Evolutionary conservation across 306 rosid genomes (phyloP).

Genomic region (Calophaca sinica): DNA sequence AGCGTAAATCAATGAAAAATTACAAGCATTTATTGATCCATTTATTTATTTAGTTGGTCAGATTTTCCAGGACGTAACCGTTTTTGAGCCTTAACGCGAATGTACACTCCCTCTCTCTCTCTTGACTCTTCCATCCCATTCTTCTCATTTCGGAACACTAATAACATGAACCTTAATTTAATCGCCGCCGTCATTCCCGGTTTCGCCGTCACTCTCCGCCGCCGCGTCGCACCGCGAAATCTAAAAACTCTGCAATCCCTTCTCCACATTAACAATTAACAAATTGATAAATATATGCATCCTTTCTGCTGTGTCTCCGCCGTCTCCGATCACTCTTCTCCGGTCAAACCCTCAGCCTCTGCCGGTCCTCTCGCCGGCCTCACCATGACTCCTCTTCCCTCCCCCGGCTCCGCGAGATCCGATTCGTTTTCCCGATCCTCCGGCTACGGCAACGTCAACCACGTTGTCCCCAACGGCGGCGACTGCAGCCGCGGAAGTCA

Average conservation of each 20-base stretch:
- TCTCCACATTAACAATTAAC: conserved; percentile 39
- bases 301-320: conserved; percentile 79
- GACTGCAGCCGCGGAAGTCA: conserved; percentile 45
- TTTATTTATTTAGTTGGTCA: conserved; percentile 1
- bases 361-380: conserved; percentile 45
- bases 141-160: not conserved
- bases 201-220: conserved; percentile 34
- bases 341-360: conserved; percentile 44
- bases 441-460: conserved; percentile 15
- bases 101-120: conserved; percentile 1
- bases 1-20: too few species aligned
- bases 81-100: conserved; percentile 47
- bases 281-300: conserved; percentile 57
- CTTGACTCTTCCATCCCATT: conserved; percentile 33
- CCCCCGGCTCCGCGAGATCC: conserved; percentile 60
- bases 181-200: conserved; percentile 15
- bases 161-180: conserved; percentile 44
- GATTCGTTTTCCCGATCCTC: conserved; percentile 48
- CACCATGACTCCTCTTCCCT: conserved; percentile 53
- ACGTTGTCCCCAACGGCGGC: conserved; percentile 20
- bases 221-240: not conserved
- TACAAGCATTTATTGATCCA: too few species aligned
- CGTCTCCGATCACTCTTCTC: conserved; percentile 64
- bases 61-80: conserved; percentile 49
- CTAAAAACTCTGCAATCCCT: conserved; percentile 1